Conservation (phyloP, 2,329 filamentous ascomycete species). For the Aspergillus intermedius region DNA sequence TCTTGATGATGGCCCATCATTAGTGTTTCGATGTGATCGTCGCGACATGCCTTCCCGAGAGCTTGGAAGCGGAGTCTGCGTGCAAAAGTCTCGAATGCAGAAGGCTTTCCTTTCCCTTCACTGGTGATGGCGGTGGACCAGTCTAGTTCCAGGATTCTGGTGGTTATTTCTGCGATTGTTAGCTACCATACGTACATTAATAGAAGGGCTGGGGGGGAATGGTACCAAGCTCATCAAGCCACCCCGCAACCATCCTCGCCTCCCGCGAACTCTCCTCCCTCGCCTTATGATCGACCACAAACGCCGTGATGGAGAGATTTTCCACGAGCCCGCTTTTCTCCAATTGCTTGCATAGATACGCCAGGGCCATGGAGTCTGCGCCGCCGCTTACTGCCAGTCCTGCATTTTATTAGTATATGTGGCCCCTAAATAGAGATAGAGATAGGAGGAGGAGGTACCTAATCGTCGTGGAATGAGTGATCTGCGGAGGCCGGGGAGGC, state of each 20-base stretch:
- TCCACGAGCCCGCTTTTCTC: constrained; percentile 24
- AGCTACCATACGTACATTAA: background rate
- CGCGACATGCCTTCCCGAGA: constrained; percentile 57
- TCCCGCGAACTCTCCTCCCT: constrained; percentile 51
- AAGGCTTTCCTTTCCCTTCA: constrained; percentile 9
- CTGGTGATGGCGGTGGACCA: constrained; percentile 40
- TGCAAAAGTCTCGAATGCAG: constrained; percentile 71
- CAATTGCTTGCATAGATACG: constrained; percentile 58
- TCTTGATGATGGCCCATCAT: constrained; percentile 82
- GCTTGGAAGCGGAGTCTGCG: constrained; percentile 66
- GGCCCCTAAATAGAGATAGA: background rate
- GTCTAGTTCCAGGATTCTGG: constrained; percentile 35
- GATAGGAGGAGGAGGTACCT: constrained; percentile 14
- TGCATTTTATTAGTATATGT: constrained; percentile 26
- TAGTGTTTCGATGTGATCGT: constrained; percentile 50
- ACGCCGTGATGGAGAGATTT: constrained; percentile 41
- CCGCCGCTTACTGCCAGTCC: constrained; percentile 83
- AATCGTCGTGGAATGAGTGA: constrained; percentile 18
- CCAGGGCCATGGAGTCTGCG: constrained; percentile 95
- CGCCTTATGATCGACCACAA: constrained; percentile 57
- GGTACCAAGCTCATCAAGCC: constrained; percentile 41
- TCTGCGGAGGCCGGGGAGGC: constrained; percentile 6
- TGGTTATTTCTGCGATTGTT: background rate
- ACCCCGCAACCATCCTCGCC: constrained; percentile 45
- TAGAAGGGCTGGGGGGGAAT: background rate